Evolutionary conservation across 139 green algal species (phyloP), one percentile per base, ranked within the genome.

Genomic region (Ostreobium quekettii): DNA sequence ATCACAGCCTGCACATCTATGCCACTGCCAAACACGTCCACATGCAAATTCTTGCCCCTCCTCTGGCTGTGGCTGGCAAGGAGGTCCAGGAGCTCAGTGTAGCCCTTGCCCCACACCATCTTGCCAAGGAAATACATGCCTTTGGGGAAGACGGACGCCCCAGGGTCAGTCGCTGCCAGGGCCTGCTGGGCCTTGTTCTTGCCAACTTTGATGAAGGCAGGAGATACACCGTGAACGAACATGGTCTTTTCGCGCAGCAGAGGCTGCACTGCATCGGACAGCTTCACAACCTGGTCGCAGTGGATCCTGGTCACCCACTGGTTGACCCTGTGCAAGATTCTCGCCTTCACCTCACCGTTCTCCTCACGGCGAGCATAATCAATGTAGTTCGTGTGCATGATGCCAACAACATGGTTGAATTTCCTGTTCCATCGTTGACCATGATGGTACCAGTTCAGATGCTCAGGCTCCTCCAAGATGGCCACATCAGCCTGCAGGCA

Each of bases 301-400:
- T 97, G 88, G 47, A 84, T 68, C 63, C 90, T 80, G 64, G 78
- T 91, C 46, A 95, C 80, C 78, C 79, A 84, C 29, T 74, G 78
- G 80, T 98, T 98, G 66, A 97, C 72, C 31, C 61, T 19, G 2
- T 7, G 5, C 8, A 56, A 28, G 5, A 63, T 48, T 64, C 15
- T 53, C 70, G 86, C 84, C 74, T 92, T 94, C 8, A 93, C n/a
- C 5, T 76, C 33, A 2, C 90, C 90, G 7, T 82, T 70, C 56
- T 90, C 82, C 78, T 95, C 90, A 5, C 88, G 65, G 7, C 83
- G 78, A 1, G 85, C 94, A 67, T 99, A 99, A 78, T 99, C 95
- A 56, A 98, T 82, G 80, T 99, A 99, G 82, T 99, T 99, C 63
- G 95, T 99, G 86, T 99, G 95, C 76, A 98, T 90, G 49, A 99